Conservation (phyloP, 2,329 filamentous ascomycete genomes). For the Pseudomassariella vexata region DNA sequence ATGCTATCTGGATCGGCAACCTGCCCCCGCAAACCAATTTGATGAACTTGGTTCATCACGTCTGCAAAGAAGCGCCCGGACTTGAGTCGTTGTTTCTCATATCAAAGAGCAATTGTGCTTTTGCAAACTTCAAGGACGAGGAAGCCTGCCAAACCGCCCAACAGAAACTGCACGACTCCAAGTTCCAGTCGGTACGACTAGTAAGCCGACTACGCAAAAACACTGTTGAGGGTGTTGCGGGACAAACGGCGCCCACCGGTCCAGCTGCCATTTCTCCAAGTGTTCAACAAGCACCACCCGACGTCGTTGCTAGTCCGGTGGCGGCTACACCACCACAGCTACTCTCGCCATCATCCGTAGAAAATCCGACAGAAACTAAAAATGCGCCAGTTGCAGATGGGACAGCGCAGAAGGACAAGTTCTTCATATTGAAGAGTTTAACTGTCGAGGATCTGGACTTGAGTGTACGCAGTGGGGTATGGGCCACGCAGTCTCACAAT, state of each 20-base stretch:
- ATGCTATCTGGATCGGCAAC: constrained; percentile 95
- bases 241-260: constrained; percentile 47
- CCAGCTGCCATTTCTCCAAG: constrained; percentile 37
- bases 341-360: constrained; percentile 8
- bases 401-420: constrained; percentile 58
- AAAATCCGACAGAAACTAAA: constrained; percentile 11
- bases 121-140: constrained; percentile 90
- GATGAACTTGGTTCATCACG: constrained; percentile 82
- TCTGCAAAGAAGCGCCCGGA: constrained; percentile 71
- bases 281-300: constrained; percentile 13
- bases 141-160: constrained; percentile 69
- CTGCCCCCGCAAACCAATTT: constrained; percentile 78
- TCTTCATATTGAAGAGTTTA: constrained; percentile 89
- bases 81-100: constrained; percentile 91
- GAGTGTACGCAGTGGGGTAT: constrained; percentile 81
- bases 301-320: constrained; percentile 11
- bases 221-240: constrained; percentile 30
- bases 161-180: constrained; percentile 81
- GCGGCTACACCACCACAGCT: constrained; percentile 5
- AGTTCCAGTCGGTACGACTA: constrained; percentile 77
- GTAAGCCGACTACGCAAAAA: constrained; percentile 74
- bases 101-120: constrained; percentile 94
- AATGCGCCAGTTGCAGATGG: constrained; percentile 12
- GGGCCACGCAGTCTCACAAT: constrained; percentile 94
- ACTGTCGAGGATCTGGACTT: constrained; percentile 85